phyloP scores from a whole-genome alignment of 2,329 filamentous ascomycete species.

The Lachnellula hyalina region DNA sequence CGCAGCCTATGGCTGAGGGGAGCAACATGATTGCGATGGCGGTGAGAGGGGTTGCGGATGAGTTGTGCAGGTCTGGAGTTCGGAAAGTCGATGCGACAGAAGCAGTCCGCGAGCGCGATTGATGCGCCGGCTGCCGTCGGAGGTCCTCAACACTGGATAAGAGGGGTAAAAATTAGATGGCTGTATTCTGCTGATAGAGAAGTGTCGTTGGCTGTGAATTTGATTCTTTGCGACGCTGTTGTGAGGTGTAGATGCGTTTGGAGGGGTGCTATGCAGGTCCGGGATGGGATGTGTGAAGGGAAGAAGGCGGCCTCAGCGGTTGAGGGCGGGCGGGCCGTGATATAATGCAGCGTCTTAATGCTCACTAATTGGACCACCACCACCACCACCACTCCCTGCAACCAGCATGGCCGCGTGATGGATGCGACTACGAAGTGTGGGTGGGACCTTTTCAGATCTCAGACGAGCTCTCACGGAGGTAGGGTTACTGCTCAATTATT shows the following conservation, averaged over 20 bases:
- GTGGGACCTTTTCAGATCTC: not conserved
- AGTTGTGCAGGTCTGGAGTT: slow-evolving; percentile 3
- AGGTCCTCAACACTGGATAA: slow-evolving; percentile 2
- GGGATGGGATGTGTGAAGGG: slow-evolving; percentile 3
- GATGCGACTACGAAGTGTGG: not conserved
- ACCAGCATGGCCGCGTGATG: slow-evolving; percentile 6
- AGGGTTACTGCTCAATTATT: not conserved
- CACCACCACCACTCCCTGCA: not conserved
- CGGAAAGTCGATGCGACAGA: slow-evolving; percentile 8
- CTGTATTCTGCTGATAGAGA: not conserved
- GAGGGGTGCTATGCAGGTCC: slow-evolving; percentile 6
- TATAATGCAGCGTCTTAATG: slow-evolving; percentile 13
- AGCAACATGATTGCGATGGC: slow-evolving; percentile 45
- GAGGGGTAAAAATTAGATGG: not conserved
- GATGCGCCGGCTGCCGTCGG: slow-evolving; percentile 23
- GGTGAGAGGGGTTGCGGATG: not conserved
- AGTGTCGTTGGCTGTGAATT: slow-evolving; percentile 8
- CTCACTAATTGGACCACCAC: not conserved
- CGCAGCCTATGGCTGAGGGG: slow-evolving; percentile 54
- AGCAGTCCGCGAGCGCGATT: not conserved
- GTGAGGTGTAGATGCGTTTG: slow-evolving; percentile 5
- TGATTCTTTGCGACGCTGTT: slow-evolving; percentile 11
- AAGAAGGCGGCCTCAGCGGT: slow-evolving; percentile 5
- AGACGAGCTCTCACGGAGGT: not conserved
- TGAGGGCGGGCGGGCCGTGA: slow-evolving; percentile 7